Evolutionary conservation across 352 stramenopile species (phyloP).

Genomic region (Thalassiosira exigua): DNA sequence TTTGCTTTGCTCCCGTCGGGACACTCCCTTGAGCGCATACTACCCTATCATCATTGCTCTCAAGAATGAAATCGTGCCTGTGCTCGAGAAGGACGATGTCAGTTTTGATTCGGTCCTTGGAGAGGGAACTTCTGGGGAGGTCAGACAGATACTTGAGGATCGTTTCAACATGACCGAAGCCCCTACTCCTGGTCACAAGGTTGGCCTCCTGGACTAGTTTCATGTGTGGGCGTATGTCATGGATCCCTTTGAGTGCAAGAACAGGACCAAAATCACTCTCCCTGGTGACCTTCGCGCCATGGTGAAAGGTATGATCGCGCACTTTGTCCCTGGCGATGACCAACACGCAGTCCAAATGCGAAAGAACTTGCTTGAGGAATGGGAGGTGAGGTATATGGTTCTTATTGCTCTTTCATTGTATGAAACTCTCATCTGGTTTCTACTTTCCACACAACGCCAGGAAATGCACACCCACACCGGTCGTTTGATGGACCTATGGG

Average conservation of each 20-base stretch:
- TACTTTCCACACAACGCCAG: too few species aligned
- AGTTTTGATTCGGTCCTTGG: background rate
- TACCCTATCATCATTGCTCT: background rate
- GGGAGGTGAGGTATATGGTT: background rate
- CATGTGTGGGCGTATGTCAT: background rate
- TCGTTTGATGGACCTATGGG: background rate
- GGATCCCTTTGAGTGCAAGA: background rate
- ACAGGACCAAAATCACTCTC: too few species aligned
- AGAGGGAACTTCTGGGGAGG: background rate
- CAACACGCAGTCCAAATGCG: background rate
- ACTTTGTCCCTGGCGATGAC: background rate
- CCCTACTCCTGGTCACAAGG: background rate
- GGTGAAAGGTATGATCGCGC: background rate
- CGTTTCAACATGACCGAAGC: background rate
- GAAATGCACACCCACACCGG: background rate
- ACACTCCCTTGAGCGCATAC: background rate
- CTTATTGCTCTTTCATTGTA: too few species aligned
- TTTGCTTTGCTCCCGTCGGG: background rate
- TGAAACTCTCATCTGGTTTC: too few species aligned
- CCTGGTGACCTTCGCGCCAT: too few species aligned
- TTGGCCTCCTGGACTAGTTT: background rate
- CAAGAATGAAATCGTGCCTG: background rate
- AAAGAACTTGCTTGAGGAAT: background rate
- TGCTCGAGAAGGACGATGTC: background rate
- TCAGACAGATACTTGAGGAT: background rate